Base-by-base conservation (phyloP, 2,329 filamentous ascomycete species). In the Raffaelea arxii region DNA sequence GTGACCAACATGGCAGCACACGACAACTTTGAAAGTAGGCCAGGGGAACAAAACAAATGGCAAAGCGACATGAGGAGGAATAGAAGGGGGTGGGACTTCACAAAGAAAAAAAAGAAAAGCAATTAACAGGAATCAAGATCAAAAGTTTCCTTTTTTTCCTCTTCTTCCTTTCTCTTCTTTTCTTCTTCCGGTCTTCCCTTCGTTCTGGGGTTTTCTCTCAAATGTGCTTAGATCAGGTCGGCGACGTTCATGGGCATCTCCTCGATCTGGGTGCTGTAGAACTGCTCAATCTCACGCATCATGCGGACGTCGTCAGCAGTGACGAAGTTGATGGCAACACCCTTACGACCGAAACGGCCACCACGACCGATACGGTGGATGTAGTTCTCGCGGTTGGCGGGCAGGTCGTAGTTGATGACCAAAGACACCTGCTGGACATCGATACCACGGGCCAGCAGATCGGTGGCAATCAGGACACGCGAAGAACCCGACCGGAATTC, bases 281-380 rank as follows among this genome's bases (percentile, higher is more conserved):
- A 98, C 76, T 96, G 88, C 72, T 98, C 92, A 61, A 98, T 98
- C 73, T 98, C 92, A 69, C 92, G 83, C 87, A 98, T 94, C 87
- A 98, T 97, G 70, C 91, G 89, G 63, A 98, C 92, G 72, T 98
- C 92, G 58, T 98, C 92, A 62, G 89, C 88, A 53, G 91, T 97
- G 68, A 98, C 92, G 69, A 98, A 98, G 87, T 98, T 98, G 81
- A 98, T 98, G 64, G 92, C 92, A 69, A 98, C 92, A 84, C 92
- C 92, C 84, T 98, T 98, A 71, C 92, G 89, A 71, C 92, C 92
- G 77, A 98, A 98, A 78, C 92, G 90, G 75, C 92, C 92, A 76
- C 90, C 90, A 82, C 92, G 91, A 80, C 92, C 92, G 65, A 98
- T 98, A 68, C 92, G 86, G 75, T 98, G 92, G 65, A 98, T 98